Evolutionary conservation across 306 rosid species (phyloP), one percentile per base, ranked within the genome.

Genomic region (Psophocarpus tetragonolobus): DNA sequence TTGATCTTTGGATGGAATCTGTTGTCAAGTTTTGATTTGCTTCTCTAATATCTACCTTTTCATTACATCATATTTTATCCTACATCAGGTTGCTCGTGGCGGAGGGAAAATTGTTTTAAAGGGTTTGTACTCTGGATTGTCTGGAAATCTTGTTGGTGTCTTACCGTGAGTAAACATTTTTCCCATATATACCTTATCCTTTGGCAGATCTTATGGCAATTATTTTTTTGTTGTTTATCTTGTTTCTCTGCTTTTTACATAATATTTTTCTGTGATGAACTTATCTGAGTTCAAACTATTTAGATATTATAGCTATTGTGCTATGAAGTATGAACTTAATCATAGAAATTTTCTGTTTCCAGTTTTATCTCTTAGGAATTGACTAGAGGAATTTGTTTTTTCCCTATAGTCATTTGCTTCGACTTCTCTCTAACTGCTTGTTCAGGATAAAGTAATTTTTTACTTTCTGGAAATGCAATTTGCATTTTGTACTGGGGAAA

Each of bases 81-180:
- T 24, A 36, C 41, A 73, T 50, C 81, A 95, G 98, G 98, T 91
- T 83, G 91, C 89, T 44, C 98, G 84, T 76, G 95, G 90, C 66
- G 97, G 97, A 70, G 97, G 90, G 7, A 71, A 83, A 80, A 91
- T 95, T 72, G 85, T 77, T 79, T 83, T 91, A 82, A 89, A 89
- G 86, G 97, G 98, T 65, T 89, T 95, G 71, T 95, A 92, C 83
- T 88, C 98, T 68, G 98, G 98, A 81, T 83, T 95, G 91, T 85
- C 87, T 6, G 98, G 96, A 83, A 95, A 95, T 80, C 73, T 95
- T 66, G 98, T 81, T 57, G 98, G 98, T 77, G 97, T 91, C 85
- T 87, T 95, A 74, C 97, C 97, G 98, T 95, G 90, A 85, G 96
- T 89, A 58, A 56, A 75, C 78, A 65, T 63, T 58, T 58, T 26